Base-by-base conservation (phyloP, 345 rosid genomes). In the Nasturtium officinale region DNA sequence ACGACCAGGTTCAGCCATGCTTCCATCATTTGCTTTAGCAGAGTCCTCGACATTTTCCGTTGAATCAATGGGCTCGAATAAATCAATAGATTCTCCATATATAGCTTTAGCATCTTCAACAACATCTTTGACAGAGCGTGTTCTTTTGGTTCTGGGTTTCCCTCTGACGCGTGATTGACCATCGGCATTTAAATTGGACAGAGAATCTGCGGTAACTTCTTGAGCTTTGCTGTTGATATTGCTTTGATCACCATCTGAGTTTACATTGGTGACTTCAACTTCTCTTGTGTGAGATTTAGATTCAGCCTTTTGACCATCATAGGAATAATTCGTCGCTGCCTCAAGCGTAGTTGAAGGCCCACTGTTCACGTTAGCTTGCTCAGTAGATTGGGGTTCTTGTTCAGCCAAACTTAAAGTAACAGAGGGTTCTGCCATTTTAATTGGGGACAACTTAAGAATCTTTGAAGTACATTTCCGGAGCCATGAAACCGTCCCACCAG, bases 391-490 rank as follows among this genome's bases (percentile, higher is more conserved):
- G 4, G 69, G 52, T 25, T 57, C 76, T 47, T 43, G 87, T 23
- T 65, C 74, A 29, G 58, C 65, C 79, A 84, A 66, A 63, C 81
- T 73, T 56, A 67, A 72, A 46, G 75, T 53, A 64, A 75, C 81
- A 83, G 79, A 74, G 30, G 77, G 65, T 61, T 84, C 92, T 26
- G 58, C 9, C 78, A 51, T 82, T 82, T 88, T 90, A 28, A 80
- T 75, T 1, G 99, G 96, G 46, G 99, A 91, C 29, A 91, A 72
- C 40, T 74, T 87, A 7, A 91, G 85, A 67, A 95, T 84, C 79
- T 83, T 91, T 37, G 97, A 86, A 26, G 95, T 91, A 82, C 97
- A 91, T 72, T 86, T 86, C 60, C 85, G 87, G 64, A 95, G 82
- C 96, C 96, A 90, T 45, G 91, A 86, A 59, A 87, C 80, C 9